phyloP scores from a whole-genome alignment of 2,329 filamentous ascomycete species.

The Hymenoscyphus salicellus region DNA sequence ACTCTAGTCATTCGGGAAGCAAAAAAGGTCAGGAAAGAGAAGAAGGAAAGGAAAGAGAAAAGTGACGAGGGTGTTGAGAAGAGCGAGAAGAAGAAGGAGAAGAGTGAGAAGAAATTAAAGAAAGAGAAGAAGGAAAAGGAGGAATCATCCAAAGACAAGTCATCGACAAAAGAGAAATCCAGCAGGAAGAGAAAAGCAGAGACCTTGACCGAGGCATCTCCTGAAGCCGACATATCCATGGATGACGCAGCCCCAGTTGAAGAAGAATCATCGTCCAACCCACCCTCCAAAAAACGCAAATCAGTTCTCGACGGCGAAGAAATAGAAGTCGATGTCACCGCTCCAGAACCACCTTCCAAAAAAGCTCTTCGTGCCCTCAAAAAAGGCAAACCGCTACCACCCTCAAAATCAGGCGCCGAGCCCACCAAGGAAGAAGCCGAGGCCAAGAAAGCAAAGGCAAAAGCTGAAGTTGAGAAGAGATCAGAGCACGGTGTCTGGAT shows the following conservation, averaged over 20 bases:
- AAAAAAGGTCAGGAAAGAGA: neutral
- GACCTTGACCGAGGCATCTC: slow-evolving; percentile 16
- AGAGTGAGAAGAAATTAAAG: slow-evolving; percentile 5
- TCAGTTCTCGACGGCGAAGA: slow-evolving; percentile 52
- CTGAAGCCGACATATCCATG: neutral
- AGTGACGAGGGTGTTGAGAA: neutral
- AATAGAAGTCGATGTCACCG: slow-evolving; percentile 82
- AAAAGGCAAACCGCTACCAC: slow-evolving; percentile 64
- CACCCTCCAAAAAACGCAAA: slow-evolving; percentile 65
- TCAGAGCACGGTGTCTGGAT: slow-evolving; percentile 91
- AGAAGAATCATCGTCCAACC: slow-evolving; percentile 16
- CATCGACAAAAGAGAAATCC: slow-evolving; percentile 32
- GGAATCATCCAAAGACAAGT: slow-evolving; percentile 16
- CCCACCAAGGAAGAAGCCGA: slow-evolving; percentile 41
- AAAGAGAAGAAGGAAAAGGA: slow-evolving; percentile 14
- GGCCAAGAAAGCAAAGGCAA: slow-evolving; percentile 41
- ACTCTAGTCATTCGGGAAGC: neutral
- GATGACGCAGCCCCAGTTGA: neutral
- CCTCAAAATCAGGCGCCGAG: slow-evolving; percentile 44
- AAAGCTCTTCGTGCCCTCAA: slow-evolving; percentile 87
- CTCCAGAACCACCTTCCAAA: slow-evolving; percentile 94
- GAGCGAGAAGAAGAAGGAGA: slow-evolving; percentile 9
- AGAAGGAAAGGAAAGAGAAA: neutral
- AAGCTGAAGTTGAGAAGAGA: slow-evolving; percentile 51
- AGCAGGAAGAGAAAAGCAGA: slow-evolving; percentile 29